phyloP scores from a whole-genome alignment of 345 rosid species.

The sweet orange (Citrus sinensis) region DVS_A1.0 CM039165.1:37679001-37679500 shows the following conservation, averaged over 20 bases:
- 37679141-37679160: neutral
- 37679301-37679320: slow-evolving; percentile 91
- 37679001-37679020: slow-evolving; percentile 15
- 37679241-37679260: slow-evolving; percentile 2
- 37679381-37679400: slow-evolving; percentile 4
- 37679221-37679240: neutral
- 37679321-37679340: slow-evolving; percentile 89
- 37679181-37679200: neutral
- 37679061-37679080: slow-evolving; percentile 86
- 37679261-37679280: slow-evolving; percentile 16
- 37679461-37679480: slow-evolving; percentile 95
- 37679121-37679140: neutral
- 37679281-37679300: slow-evolving; percentile 50
- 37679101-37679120: neutral
- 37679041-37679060: slow-evolving; percentile 79
- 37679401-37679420: too few relatives aligned
- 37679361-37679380: slow-evolving; percentile 56
- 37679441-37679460: slow-evolving; percentile 85
- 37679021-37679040: slow-evolving; percentile 91
- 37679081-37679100: slow-evolving; percentile 50
- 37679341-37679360: slow-evolving; percentile 82
- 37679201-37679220: neutral
- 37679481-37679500: slow-evolving; percentile 88
- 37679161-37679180: neutral
- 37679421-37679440: neutral